Evolutionary conservation across 139 green algal genomes (phyloP).

Genomic region (Coelastrella sp.): DNA sequence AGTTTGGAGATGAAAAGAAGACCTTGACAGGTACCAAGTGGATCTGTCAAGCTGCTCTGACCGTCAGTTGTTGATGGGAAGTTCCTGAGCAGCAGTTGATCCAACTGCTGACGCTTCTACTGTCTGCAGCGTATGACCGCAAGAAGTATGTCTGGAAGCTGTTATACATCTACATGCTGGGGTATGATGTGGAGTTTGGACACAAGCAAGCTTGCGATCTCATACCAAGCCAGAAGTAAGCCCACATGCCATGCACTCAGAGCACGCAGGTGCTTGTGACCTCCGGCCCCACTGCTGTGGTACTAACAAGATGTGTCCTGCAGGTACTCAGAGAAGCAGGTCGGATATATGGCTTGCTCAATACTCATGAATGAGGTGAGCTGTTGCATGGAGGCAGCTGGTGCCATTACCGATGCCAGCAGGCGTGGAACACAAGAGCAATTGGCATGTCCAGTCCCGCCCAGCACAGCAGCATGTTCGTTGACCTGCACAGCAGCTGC

Average conservation of each 20-base stretch:
- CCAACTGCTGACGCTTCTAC: neutral
- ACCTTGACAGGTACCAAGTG: slow-evolving; percentile 56
- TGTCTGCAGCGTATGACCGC: slow-evolving; percentile 91
- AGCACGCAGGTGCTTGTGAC: neutral
- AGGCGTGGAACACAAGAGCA: neutral
- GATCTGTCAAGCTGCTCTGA: neutral
- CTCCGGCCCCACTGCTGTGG: neutral
- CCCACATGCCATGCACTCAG: neutral
- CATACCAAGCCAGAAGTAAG: slow-evolving; percentile 92
- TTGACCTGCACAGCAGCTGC: neutral
- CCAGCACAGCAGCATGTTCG: neutral
- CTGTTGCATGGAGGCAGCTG: no score
- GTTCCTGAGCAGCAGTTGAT: neutral
- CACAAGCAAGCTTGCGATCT: slow-evolving; percentile 97
- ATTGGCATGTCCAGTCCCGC: no score
- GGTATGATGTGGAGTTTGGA: slow-evolving; percentile 99
- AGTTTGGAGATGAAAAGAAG: slow-evolving; percentile 91
- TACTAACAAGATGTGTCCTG: neutral
- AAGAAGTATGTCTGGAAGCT: slow-evolving; percentile 99
- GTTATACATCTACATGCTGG: slow-evolving; percentile 99
- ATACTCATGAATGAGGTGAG: slow-evolving; percentile 93
- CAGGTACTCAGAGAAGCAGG: slow-evolving; percentile 98
- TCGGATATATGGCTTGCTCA: slow-evolving; percentile 94
- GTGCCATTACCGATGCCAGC: no score
- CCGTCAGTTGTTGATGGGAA: neutral